Evolutionary conservation across 2,329 filamentous ascomycete genomes (phyloP).

Genomic region (Penicillium sp.): DNA sequence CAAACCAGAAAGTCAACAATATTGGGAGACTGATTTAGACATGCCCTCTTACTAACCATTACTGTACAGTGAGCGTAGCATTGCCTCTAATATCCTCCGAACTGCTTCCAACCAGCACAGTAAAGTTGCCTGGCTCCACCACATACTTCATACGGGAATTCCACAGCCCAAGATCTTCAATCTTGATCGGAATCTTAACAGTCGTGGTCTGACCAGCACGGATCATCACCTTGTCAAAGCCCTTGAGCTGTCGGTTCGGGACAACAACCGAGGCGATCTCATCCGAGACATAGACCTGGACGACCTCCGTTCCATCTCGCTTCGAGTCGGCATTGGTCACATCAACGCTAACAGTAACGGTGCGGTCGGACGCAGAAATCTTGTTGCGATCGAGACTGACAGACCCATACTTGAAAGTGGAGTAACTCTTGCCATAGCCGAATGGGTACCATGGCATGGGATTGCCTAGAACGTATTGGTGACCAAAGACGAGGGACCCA

Average conservation of each 20-base stretch:
- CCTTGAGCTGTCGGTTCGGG: constrained; percentile 63
- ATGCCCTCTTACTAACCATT: not conserved
- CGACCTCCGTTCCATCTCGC: constrained; percentile 63
- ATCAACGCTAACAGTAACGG: constrained; percentile 58
- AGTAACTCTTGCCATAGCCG: constrained; percentile 66
- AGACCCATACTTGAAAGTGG: constrained; percentile 56
- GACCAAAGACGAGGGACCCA: constrained; percentile 62
- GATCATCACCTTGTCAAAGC: constrained; percentile 65
- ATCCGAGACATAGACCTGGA: constrained; percentile 67
- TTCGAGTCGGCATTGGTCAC: constrained; percentile 58
- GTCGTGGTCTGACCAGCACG: constrained; percentile 59
- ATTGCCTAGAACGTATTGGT: constrained; percentile 62
- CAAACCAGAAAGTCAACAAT: not conserved
- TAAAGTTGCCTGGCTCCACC: constrained; percentile 69
- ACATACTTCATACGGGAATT: constrained; percentile 65
- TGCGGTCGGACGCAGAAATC: constrained; percentile 52
- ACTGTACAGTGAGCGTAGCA: constrained; percentile 31
- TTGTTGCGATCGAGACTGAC: constrained; percentile 39
- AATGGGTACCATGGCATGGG: constrained; percentile 64
- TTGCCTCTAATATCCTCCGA: constrained; percentile 36
- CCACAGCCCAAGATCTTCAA: constrained; percentile 57
- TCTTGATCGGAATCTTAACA: constrained; percentile 51
- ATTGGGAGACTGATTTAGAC: not conserved
- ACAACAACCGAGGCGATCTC: constrained; percentile 61
- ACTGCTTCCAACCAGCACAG: constrained; percentile 58